These are phyloP conservation scores for Beta corolliflora DNA, from an alignment of 179 eudicot species.

Conservation along the genomic window DNA sequence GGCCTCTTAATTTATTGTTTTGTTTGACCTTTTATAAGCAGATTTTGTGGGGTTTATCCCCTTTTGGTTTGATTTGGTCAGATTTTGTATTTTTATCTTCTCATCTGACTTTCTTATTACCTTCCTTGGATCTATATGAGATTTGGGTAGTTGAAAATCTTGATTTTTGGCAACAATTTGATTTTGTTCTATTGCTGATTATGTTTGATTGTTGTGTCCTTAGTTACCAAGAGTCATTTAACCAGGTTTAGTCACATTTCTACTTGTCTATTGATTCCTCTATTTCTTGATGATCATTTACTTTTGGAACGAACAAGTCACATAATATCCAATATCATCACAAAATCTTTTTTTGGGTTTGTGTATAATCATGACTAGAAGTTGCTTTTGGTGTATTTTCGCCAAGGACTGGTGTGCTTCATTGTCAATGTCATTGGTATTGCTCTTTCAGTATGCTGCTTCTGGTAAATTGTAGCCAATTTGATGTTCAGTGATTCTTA, in stretches of 20 bases:
- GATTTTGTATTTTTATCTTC: not conserved
- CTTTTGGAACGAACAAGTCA: not conserved
- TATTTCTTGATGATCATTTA: not conserved
- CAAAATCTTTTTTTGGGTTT: slow-evolving; percentile 10
- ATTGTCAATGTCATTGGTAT: slow-evolving; percentile 30
- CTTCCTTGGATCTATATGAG: slow-evolving; percentile 7
- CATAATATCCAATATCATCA: not conserved
- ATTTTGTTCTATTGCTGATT: not conserved
- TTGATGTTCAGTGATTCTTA: not conserved
- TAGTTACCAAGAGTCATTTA: not conserved
- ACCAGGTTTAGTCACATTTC: slow-evolving; percentile 4
- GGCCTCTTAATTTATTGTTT: slow-evolving; percentile 12
- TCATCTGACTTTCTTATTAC: slow-evolving; percentile 20
- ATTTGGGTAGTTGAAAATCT: slow-evolving; percentile 3
- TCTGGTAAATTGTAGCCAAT: not conserved
- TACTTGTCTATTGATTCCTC: not conserved
- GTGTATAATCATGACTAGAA: slow-evolving; percentile 17
- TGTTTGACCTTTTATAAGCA: slow-evolving; percentile 25
- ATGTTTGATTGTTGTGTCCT: not conserved
- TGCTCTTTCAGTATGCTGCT: slow-evolving; percentile 11
- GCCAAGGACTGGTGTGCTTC: slow-evolving; percentile 30
- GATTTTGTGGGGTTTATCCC: not conserved
- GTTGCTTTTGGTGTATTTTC: slow-evolving; percentile 28
- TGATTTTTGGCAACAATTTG: slow-evolving; percentile 1
- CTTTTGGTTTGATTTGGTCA: slow-evolving; percentile 24